Base-by-base conservation (phyloP, 1,284 basidiomycete species). In the Melampsora americana region DNA sequence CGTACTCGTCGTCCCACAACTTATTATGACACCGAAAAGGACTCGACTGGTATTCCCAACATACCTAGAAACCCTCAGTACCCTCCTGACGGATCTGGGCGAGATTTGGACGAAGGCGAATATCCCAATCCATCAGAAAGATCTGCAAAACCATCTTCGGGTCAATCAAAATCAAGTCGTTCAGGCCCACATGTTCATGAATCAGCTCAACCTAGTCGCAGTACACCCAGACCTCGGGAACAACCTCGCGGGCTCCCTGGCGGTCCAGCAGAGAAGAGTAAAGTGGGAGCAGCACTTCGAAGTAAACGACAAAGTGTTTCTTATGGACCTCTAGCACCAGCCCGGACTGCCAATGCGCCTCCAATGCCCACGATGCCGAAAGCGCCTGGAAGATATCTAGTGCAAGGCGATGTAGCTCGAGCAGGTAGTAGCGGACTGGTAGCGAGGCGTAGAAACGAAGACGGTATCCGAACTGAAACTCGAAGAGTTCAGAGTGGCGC, bases 251-350 rank as follows among this genome's bases (percentile, higher is more conserved):
- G 64, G 1, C 53, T 56, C 6, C 53, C 53, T 56, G 50, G 53
- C 18, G 35, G 53, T 39, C 59, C 64, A 32, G 50, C 7, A 4
- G 65, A 74, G 65, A 74, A 74, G 28, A 74, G 48, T 66, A 81
- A 80, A 73, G 80, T 82, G 68, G 81, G 81, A 30, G 81, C 79
- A 1, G 74, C 74, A 3, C 73, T 82, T 23, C 78, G 81, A 67
- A 82, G 81, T 79, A 81, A 81, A 77, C 77, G 81, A 0, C 81
- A 82, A 72, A 79, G 78, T 48, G 80, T 82, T 56, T 79, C 79
- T 48, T 82, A 81, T 70, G 75, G 76, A 16, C 68, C 78, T 23
- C 26, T 30, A 7, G 30, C 64, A 18, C 39, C 59, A 61, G 56
- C 66, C 14, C 42, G 48, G 32, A 39, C 30, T 50, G 60, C 66